Base-by-base conservation (phyloP, 1,284 basidiomycete genomes). In the Clitocybe nebularis region DNA sequence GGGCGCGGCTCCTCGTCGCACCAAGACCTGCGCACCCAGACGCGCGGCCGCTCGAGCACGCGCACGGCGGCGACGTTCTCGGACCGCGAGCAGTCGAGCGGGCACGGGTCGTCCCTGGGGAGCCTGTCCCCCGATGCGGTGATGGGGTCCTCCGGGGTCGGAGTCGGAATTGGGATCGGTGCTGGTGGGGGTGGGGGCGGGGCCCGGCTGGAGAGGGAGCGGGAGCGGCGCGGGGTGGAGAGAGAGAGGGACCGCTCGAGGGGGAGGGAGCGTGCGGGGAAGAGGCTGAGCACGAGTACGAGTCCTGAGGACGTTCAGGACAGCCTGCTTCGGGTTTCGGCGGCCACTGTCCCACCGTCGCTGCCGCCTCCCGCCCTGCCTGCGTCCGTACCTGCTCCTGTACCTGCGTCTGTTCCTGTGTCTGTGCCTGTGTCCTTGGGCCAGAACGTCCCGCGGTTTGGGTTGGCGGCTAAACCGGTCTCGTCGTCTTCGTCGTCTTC, bases 41-140 rank as follows among this genome's bases (percentile, higher is more conserved):
- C 54, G 21, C 67, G 77, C n/a, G 81, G 81, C 0, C 71, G 82
- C 13, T 77, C 77, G 22, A 67, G 66, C 33, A 72, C 79, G 11
- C 71, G 80, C 25, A 72, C 63, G 16, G 61, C 72, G 9, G 73
- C 75, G 9, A 49, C 54, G 7, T 48, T 60, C 4, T 63, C 59
- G 4, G 56, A 60, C 35, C 57, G 62, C 24, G 64, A 64, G n/a
- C 52, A 60, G 24, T 52, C 60, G 10, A 58, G 53, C 36, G 62
- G 65, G 24, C 59, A 61, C 29, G 63, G 62, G 44, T 75, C 74
- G 36, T 74, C 80, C 3, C 54, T 81, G 24, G 81, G 79, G 5
- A 80, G 77, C 47, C 59, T 81, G 37, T 81, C 78, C 14, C 82
- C 81, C 4, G 79, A 82, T 3, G 74, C 64, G 42, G 62, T 67